A percentile compares a stretch with the other conserved stretches of the same genome.
phyloP scores from a whole-genome alignment of 495 filamentous ascomycete species.

The Trichoderma reesei region DNA sequence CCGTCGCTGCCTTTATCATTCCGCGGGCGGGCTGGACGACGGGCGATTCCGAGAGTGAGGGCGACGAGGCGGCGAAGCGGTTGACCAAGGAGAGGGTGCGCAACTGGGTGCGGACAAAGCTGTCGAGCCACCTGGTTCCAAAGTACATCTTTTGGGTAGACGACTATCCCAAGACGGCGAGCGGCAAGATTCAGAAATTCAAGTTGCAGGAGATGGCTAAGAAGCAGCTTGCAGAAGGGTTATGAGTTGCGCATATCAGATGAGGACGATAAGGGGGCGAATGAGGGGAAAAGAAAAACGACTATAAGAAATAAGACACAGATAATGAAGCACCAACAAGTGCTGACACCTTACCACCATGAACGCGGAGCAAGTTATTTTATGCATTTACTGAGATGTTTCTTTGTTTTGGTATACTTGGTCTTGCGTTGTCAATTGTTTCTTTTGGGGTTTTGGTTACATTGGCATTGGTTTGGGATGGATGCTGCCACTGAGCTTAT shows the following conservation, averaged over 20 bases:
- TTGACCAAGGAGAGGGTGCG: slow-evolving; percentile 48
- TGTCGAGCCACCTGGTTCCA: slow-evolving; percentile 75
- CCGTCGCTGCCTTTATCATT: slow-evolving; percentile 75
- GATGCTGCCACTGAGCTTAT: no score
- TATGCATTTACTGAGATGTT: no score
- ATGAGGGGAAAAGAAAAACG: background rate
- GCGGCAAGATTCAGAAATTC: slow-evolving; percentile 96
- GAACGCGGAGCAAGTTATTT: background rate
- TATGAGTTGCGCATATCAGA: background rate
- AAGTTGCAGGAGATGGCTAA: slow-evolving; percentile 56
- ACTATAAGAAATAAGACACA: background rate
- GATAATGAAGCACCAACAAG: background rate
- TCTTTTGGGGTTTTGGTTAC: background rate
- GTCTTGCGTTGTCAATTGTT: no score
- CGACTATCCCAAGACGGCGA: slow-evolving; percentile 84
- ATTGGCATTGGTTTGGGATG: background rate
- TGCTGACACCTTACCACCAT: no score
- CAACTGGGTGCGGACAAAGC: slow-evolving; percentile 58
- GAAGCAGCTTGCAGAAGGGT: slow-evolving; percentile 16
- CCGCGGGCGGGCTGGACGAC: slow-evolving; percentile 28
- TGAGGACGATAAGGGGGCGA: background rate
- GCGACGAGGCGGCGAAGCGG: slow-evolving; percentile 16
- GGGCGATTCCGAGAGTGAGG: slow-evolving; percentile 4
- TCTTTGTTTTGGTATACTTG: no score
- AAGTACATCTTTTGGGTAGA: slow-evolving; percentile 83